Evolutionary conservation across 1,284 basidiomycete genomes (phyloP).

Genomic region (Somion occarium): DNA sequence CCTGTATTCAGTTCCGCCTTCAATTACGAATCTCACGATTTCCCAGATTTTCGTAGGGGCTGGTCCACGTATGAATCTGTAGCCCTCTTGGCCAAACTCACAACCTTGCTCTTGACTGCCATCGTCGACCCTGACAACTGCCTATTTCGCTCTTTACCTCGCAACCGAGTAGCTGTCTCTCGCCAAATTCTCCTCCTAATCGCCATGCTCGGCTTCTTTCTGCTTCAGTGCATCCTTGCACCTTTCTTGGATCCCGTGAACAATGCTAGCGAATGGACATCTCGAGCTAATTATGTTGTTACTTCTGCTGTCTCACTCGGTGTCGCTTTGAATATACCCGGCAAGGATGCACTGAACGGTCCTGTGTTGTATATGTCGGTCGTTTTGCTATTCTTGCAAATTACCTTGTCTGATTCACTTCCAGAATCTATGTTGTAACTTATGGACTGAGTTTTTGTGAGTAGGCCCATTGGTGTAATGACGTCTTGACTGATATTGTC

Average conservation of each 20-base stretch:
- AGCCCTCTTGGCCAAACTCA: conserved; percentile 67
- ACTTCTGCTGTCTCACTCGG: conserved; percentile 61
- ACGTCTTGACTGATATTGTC: conserved; percentile 8
- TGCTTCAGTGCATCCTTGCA: conserved; percentile 53
- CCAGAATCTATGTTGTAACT: conserved; percentile 60
- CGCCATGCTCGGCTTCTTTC: conserved; percentile 57
- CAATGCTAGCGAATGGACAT: conserved; percentile 77
- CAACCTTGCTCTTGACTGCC: conserved; percentile 62
- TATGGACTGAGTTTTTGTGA: conserved; percentile 63
- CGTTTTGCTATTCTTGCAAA: background rate
- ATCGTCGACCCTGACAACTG: conserved; percentile 72
- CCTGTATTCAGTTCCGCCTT: conserved; percentile 16
- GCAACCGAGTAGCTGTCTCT: conserved; percentile 47
- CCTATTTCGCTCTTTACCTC: conserved; percentile 54
- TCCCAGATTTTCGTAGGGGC: conserved; percentile 58
- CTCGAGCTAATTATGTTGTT: conserved; percentile 63
- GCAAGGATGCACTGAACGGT: conserved; percentile 49
- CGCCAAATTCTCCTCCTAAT: conserved; percentile 64
- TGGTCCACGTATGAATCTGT: conserved; percentile 65
- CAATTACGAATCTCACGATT: conserved; percentile 1
- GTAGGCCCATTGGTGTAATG: conserved; percentile 18
- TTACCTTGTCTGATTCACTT: conserved; percentile 5
- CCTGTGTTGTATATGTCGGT: conserved; percentile 62
- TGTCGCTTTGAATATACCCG: conserved; percentile 51
- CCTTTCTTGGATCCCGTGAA: conserved; percentile 72